Percentiles rank a stretch among this genome's conserved stretches.
Conservation (phyloP, 495 filamentous ascomycete species). For the Neurospora sp. region DNA sequence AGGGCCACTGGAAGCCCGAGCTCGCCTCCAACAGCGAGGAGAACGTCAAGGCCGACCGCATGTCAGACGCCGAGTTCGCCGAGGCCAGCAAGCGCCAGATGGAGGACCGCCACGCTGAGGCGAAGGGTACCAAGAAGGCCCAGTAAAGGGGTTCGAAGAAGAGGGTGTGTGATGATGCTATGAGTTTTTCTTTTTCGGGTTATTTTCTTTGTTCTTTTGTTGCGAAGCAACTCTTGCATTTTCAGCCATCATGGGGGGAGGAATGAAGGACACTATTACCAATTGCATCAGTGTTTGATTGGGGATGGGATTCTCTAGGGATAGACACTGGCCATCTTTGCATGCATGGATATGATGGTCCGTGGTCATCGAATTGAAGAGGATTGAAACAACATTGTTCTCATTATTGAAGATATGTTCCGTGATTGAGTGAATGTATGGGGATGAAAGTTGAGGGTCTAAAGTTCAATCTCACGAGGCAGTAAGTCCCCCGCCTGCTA, state of each 20-base stretch:
- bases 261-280: background rate
- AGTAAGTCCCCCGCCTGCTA: too few relatives aligned
- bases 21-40: constrained; percentile 75
- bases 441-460: too few relatives aligned
- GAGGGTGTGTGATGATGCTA: background rate
- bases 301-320: background rate
- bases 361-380: background rate
- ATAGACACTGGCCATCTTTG: background rate
- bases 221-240: background rate
- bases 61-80: constrained; percentile 5
- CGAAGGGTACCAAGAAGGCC: constrained; percentile 31
- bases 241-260: background rate
- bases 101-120: constrained; percentile 19
- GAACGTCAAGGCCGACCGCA: constrained; percentile 49
- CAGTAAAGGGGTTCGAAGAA: constrained; percentile 28
- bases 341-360: background rate
- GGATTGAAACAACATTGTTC: background rate
- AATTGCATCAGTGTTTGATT: background rate
- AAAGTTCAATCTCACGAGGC: too few relatives aligned
- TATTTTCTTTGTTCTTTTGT: background rate
- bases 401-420: background rate
- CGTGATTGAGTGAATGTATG: background rate
- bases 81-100: constrained; percentile 34
- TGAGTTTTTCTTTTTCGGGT: background rate
- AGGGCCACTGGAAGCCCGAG: constrained; percentile 71